Evolutionary conservation across 1,139 yeast species (phyloP).

Genomic region (Yamadazyma diddensiae): DNA sequence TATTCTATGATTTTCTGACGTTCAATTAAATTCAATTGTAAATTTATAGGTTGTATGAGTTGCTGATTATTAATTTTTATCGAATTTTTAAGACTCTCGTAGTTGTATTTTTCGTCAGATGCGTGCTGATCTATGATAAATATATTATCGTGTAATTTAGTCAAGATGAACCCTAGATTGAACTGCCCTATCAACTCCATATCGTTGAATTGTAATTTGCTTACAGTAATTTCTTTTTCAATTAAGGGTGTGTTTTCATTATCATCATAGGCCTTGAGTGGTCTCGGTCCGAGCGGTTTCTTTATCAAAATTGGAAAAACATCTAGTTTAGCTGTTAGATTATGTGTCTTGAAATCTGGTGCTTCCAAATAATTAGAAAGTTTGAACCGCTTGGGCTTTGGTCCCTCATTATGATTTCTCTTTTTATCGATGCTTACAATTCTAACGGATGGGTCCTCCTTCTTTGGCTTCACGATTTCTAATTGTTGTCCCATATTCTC

Average conservation of each 20-base stretch:
- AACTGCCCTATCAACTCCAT: constrained; percentile 91
- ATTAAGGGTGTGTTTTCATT: constrained; percentile 2
- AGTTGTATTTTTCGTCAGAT: constrained; percentile 90
- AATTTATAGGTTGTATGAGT: constrained; percentile 59
- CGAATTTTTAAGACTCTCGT: constrained; percentile 62
- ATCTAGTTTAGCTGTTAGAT: constrained; percentile 3
- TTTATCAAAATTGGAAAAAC: not conserved
- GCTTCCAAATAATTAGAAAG: constrained; percentile 2
- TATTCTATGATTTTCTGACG: constrained; percentile 68
- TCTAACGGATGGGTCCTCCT: too few relatives aligned
- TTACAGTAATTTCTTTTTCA: constrained; percentile 55
- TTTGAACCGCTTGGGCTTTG: not conserved
- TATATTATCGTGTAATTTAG: constrained; percentile 53
- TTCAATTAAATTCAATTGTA: constrained; percentile 75
- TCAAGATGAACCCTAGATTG: constrained; percentile 85
- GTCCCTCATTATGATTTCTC: not conserved
- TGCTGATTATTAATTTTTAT: constrained; percentile 55
- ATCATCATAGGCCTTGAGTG: not conserved
- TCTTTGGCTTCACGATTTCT: constrained; percentile 1
- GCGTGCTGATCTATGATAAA: constrained; percentile 97
- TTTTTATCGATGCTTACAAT: too few relatives aligned
- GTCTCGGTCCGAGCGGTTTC: not conserved
- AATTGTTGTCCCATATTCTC: constrained; percentile 10
- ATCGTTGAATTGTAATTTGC: constrained; percentile 58
- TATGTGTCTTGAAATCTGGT: constrained; percentile 8